Percentiles rank a stretch among this genome's conserved stretches.
Conservation (phyloP, 108 stramenopile genomes). For the Skeletonema tropicum region DNA sequence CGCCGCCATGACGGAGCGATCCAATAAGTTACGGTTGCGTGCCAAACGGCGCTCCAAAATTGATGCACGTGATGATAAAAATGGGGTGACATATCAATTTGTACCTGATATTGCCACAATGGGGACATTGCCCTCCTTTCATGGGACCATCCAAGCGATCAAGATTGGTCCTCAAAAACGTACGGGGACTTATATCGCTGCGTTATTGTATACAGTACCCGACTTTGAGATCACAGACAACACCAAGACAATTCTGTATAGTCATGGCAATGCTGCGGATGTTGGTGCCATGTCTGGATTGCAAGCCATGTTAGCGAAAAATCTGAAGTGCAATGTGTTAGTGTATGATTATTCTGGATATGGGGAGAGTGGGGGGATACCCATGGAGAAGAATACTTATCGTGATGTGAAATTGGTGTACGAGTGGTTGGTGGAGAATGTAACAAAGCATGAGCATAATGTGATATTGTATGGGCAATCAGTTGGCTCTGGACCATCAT, state of each 20-base stretch:
- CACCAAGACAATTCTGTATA: slow-evolving; percentile 82
- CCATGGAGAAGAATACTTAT: slow-evolving; percentile 84
- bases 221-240: slow-evolving; percentile 19
- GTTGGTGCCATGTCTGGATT: slow-evolving; percentile 83
- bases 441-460: slow-evolving; percentile 48
- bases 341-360: slow-evolving; percentile 91
- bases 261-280: slow-evolving; percentile 93
- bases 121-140: slow-evolving; percentile 37
- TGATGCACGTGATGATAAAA: slow-evolving; percentile 62
- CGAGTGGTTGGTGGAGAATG: slow-evolving; percentile 58
- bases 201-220: slow-evolving; percentile 68
- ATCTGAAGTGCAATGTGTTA: slow-evolving; percentile 74
- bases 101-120: slow-evolving; percentile 42
- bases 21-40: slow-evolving; percentile 56
- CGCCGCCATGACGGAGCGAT: slow-evolving; percentile 69
- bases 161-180: slow-evolving; percentile 72
- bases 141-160: slow-evolving; percentile 57
- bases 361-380: slow-evolving; percentile 80
- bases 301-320: slow-evolving; percentile 66
- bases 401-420: slow-evolving; percentile 84
- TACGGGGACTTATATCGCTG: slow-evolving; percentile 58
- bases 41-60: slow-evolving; percentile 64
- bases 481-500: slow-evolving; percentile 89
- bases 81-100: slow-evolving; percentile 62
- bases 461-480: slow-evolving; percentile 90